Evolutionary conservation across 345 rosid genomes (phyloP).

Genomic region (Eucalyptus victrix): DNA sequence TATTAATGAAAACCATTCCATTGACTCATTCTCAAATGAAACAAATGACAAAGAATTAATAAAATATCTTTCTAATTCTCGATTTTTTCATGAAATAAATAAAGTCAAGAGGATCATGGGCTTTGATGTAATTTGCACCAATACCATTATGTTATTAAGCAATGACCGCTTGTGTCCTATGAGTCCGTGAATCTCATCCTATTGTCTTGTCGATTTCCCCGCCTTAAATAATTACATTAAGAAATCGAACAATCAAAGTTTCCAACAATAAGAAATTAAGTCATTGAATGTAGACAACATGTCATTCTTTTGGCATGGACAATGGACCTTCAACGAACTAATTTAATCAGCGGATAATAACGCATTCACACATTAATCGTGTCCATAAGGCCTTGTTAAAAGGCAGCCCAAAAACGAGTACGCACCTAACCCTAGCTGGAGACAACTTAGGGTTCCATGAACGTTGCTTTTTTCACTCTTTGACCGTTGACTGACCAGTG

Average conservation of each 20-base stretch:
- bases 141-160: background rate
- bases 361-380: background rate
- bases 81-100: background rate
- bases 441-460: background rate
- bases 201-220: background rate
- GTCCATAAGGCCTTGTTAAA: background rate
- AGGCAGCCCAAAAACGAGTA: background rate
- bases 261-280: background rate
- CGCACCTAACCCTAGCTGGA: background rate
- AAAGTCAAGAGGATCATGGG: background rate
- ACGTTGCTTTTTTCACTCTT: background rate
- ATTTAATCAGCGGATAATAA: background rate
- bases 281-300: background rate
- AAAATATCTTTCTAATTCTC: background rate
- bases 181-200: background rate
- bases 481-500: background rate
- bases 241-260: background rate
- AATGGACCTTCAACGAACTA: background rate
- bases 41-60: background rate
- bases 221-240: background rate
- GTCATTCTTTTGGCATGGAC: background rate
- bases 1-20: background rate
- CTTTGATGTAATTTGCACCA: background rate
- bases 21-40: background rate
- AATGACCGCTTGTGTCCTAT: background rate